Evolutionary conservation across 768 basidiomycete species (phyloP).

Genomic region (Coprinellus micaceus): DNA sequence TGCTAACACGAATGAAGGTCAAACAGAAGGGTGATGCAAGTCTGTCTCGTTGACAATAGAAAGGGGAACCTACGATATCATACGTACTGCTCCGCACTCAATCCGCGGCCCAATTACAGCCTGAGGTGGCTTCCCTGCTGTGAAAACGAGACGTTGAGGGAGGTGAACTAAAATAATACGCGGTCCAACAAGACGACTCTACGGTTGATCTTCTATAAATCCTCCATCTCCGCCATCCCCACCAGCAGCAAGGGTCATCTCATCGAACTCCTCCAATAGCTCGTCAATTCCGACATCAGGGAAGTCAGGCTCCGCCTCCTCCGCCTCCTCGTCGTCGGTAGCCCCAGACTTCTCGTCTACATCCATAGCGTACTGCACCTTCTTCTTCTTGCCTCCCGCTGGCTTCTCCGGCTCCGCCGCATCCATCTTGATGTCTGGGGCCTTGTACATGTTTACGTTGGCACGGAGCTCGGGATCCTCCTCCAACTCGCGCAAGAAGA

Average conservation of each 20-base stretch:
- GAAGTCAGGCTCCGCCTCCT: constrained; percentile 79
- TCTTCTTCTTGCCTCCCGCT: constrained; percentile 37
- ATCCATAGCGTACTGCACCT: constrained; percentile 61
- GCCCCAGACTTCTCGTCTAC: constrained; percentile 47
- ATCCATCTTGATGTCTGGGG: constrained; percentile 51
- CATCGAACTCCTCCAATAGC: constrained; percentile 87
- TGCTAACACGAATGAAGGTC: too few species aligned
- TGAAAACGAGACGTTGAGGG: too few species aligned
- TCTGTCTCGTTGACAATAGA: too few species aligned
- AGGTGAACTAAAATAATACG: too few species aligned
- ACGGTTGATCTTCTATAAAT: too few species aligned
- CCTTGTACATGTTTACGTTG: constrained; percentile 84
- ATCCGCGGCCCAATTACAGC: too few species aligned
- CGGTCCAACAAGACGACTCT: too few species aligned
- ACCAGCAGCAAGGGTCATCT: constrained; percentile 59
- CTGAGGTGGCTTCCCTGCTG: too few species aligned
- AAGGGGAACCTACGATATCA: too few species aligned
- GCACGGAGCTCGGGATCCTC: constrained; percentile 91
- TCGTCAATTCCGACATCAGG: constrained; percentile 84
- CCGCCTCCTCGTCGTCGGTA: constrained; percentile 37
- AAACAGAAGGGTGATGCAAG: too few species aligned
- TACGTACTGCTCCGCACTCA: too few species aligned
- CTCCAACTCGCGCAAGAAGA: constrained; percentile 90
- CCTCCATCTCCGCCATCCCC: too few species aligned
- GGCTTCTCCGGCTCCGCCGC: constrained; percentile 36